Conservation (phyloP, 225 moss, liverwort and hornwort genomes). For the Physcomitrellopsis africana region DNA sequence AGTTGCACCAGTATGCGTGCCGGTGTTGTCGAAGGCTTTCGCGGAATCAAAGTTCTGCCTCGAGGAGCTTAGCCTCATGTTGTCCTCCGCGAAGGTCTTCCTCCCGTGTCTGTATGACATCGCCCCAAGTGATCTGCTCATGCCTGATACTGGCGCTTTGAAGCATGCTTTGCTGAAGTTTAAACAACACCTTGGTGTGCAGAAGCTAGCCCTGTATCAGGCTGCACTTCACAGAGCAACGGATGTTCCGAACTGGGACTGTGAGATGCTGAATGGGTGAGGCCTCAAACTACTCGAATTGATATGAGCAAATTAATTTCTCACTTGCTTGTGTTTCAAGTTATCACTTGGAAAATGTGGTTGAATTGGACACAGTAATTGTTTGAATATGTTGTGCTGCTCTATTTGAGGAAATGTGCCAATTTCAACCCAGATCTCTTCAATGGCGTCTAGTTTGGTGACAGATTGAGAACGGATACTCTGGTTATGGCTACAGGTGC, state of each 20-base stretch:
- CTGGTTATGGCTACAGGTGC: conserved; percentile 24
- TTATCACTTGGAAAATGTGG: neutral
- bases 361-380: neutral
- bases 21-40: conserved; percentile 37
- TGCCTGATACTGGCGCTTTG: conserved; percentile 34
- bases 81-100: conserved; percentile 31
- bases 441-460: neutral
- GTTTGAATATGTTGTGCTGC: too few species aligned
- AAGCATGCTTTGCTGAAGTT: conserved; percentile 34
- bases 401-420: neutral
- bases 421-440: neutral
- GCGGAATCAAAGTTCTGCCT: conserved; percentile 42
- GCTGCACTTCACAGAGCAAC: conserved; percentile 28
- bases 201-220: conserved; percentile 23
- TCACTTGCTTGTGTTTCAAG: neutral
- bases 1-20: conserved; percentile 32
- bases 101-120: conserved; percentile 43
- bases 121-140: conserved; percentile 28
- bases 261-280: conserved; percentile 40
- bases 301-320: neutral
- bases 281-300: neutral
- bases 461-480: neutral
- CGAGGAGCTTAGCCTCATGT: conserved; percentile 35
- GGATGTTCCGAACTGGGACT: conserved; percentile 29
- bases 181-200: conserved; percentile 35